phyloP scores from a whole-genome alignment of 2,329 filamentous ascomycete species.

The Acarospora socialis region DNA sequence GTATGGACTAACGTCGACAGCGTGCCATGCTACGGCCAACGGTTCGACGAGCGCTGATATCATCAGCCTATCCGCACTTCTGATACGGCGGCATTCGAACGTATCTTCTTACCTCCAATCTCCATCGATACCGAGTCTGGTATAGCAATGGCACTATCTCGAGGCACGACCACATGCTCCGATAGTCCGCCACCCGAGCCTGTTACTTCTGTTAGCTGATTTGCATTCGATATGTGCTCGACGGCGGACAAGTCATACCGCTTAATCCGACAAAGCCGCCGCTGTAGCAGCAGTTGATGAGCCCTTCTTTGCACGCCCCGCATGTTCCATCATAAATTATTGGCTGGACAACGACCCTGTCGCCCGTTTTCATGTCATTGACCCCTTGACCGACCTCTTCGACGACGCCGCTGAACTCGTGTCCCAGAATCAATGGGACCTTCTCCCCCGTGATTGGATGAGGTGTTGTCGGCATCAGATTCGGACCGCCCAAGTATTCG shows the following conservation, averaged over 20 bases:
- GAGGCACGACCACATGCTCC: slow-evolving; percentile 38
- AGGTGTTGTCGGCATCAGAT: slow-evolving; percentile 35
- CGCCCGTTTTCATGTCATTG: slow-evolving; percentile 32
- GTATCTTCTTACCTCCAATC: slow-evolving; percentile 23
- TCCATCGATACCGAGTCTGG: slow-evolving; percentile 39
- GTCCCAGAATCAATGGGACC: slow-evolving; percentile 38
- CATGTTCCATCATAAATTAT: slow-evolving; percentile 42
- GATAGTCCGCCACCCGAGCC: slow-evolving; percentile 36
- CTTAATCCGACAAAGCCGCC: slow-evolving; percentile 40
- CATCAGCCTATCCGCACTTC: neutral
- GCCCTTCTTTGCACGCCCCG: slow-evolving; percentile 35
- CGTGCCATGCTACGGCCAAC: slow-evolving; percentile 42
- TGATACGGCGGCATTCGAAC: slow-evolving; percentile 4
- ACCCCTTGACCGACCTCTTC: slow-evolving; percentile 39
- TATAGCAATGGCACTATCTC: slow-evolving; percentile 30
- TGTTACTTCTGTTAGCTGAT: neutral
- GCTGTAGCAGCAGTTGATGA: slow-evolving; percentile 40
- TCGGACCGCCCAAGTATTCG: slow-evolving; percentile 35
- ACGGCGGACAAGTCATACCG: slow-evolving; percentile 18
- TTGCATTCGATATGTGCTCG: neutral
- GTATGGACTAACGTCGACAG: slow-evolving; percentile 36
- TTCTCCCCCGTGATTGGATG: slow-evolving; percentile 41
- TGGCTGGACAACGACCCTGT: slow-evolving; percentile 36
- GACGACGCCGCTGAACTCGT: slow-evolving; percentile 38
- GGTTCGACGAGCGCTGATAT: slow-evolving; percentile 37